Base-by-base conservation (phyloP, 164 flowering plant species). In the Magnolia sinica region DNA sequence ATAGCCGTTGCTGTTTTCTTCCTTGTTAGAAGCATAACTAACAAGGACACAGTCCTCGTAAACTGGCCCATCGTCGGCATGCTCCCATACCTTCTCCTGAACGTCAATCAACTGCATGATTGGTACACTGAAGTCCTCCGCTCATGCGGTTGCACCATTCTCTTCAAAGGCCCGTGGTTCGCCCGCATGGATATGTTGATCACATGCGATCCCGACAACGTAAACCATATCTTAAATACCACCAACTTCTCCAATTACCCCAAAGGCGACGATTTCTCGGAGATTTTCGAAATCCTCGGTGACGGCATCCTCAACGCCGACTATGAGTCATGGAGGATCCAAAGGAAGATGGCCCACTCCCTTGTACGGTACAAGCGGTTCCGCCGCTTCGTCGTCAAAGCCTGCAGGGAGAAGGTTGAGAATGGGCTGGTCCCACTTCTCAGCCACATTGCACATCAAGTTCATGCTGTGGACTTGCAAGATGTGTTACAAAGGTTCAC, bases 11-110 rank as follows among this genome's bases (percentile, higher is more conserved):
- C 59, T 3, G 67, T 74, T 59, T 65, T 76, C 73, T 45, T 55
- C 31, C 22, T 66, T 10, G 23, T 55, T 16, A 29, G 51, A 22
- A 49, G 51, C n/a, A 68, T 29, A 14, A 5, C 45, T 20, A 45
- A 23, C 22, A 71, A 72, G 66, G 37, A 71, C 59, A 31, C 45
- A 7, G 31, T 49, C 51, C 23, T 74, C 2, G 68, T 68, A 4
- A 49, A 76, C 72, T 77, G 85, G 82, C 82, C 82, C 1, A 0
- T 75, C n/a, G 29, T 80, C 1, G 80, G 82, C n/a, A 74, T 27
- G 22, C 18, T 75, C 14, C 77, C 77, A 23, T 68, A 73, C 31
- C 66, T 76, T 9, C 68, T 70, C 22, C 27, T 7, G 3, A 70
- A 70, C 65, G 55, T 45, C 27, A 49, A 31, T 37, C 29, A 51